Evolutionary conservation across 768 basidiomycete species (phyloP).

Genomic region (Agaricus subrufescens): DNA sequence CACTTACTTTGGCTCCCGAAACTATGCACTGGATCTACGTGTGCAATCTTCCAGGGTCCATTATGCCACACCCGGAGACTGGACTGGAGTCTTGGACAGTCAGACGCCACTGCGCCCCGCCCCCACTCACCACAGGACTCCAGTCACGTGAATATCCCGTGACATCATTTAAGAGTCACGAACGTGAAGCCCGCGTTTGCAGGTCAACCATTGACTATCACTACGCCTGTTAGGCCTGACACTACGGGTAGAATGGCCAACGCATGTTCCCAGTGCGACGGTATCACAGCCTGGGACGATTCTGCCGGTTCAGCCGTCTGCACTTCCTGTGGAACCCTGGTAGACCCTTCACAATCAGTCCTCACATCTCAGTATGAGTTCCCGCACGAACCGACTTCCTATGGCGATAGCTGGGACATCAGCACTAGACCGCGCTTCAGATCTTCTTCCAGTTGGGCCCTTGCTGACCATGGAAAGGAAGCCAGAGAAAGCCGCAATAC

Average conservation of each 20-base stretch:
- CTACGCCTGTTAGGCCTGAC: constrained; percentile 4
- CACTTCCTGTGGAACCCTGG: constrained; percentile 66
- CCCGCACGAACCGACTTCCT: constrained; percentile 27
- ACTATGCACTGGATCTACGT: not conserved
- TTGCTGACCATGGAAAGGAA: constrained; percentile 64
- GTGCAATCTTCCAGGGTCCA: not conserved
- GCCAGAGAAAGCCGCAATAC: constrained; percentile 58
- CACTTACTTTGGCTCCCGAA: no score
- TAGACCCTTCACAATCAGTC: constrained; percentile 55
- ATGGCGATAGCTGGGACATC: constrained; percentile 29
- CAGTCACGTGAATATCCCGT: not conserved
- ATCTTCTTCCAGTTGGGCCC: constrained; percentile 49
- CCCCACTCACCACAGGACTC: not conserved
- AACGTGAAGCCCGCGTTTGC: not conserved
- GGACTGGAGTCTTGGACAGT: no score
- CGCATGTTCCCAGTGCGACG: constrained; percentile 52
- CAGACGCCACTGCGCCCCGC: not conserved
- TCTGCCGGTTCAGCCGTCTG: constrained; percentile 60
- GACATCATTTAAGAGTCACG: not conserved
- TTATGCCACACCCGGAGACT: no score
- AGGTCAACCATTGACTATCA: not conserved
- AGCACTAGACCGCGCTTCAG: constrained; percentile 44
- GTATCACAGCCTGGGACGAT: constrained; percentile 48
- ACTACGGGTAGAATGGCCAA: constrained; percentile 22
- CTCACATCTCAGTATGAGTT: constrained; percentile 39